phyloP scores from a whole-genome alignment of 768 basidiomycete species.

The Boletus reticuloceps region DNA sequence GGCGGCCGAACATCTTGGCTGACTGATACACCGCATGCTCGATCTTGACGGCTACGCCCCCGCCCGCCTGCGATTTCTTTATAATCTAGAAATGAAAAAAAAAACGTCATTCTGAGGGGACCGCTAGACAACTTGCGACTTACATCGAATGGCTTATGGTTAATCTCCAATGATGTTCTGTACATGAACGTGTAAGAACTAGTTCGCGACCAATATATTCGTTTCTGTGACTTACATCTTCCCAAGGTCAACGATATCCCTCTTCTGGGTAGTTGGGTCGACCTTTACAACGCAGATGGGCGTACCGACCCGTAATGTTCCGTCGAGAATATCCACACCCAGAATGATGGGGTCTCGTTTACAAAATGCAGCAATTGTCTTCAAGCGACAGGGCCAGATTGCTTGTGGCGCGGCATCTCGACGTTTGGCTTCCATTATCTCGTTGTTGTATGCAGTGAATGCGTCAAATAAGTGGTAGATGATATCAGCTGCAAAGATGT shows the following conservation, averaged over 20 bases:
- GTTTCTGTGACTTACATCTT: constrained; percentile 68
- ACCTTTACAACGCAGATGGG: constrained; percentile 92
- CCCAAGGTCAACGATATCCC: constrained; percentile 87
- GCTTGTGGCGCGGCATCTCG: constrained; percentile 91
- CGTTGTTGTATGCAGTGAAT: constrained; percentile 91
- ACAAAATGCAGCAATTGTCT: constrained; percentile 90
- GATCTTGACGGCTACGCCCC: constrained; percentile 96
- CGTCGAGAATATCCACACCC: constrained; percentile 95
- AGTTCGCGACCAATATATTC: not conserved
- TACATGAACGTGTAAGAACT: not conserved
- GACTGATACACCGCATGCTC: constrained; percentile 96
- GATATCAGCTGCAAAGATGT: constrained; percentile 72
- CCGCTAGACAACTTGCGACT: constrained; percentile 16
- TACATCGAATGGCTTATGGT: constrained; percentile 87
- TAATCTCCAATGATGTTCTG: constrained; percentile 95
- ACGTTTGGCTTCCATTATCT: constrained; percentile 90
- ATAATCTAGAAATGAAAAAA: constrained; percentile 53
- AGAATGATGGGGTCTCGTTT: constrained; percentile 97
- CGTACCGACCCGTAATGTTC: constrained; percentile 86
- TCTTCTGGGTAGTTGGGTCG: constrained; percentile 86
- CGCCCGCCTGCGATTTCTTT: constrained; percentile 93
- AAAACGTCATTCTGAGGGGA: not conserved
- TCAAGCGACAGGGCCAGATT: constrained; percentile 94
- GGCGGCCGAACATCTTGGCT: constrained; percentile 92
- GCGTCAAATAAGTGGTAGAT: constrained; percentile 98